Evolutionary conservation across 2,329 filamentous ascomycete genomes (phyloP), one percentile per base, ranked within the genome.

Genomic region (Neonectria punicea): DNA sequence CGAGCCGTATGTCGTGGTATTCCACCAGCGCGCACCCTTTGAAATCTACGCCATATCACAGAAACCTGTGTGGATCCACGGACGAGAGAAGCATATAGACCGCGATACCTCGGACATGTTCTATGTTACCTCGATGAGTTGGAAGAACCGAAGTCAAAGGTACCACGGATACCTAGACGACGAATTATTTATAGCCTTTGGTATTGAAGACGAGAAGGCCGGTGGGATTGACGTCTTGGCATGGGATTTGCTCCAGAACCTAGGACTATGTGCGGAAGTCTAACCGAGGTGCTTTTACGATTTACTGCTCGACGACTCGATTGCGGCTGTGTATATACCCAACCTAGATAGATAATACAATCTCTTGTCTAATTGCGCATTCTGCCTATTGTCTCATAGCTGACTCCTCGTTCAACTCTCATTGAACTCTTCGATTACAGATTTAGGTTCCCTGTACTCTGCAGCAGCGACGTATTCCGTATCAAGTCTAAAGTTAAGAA

Each of bases 131-230:
- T 85, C 82, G 0, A 83, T 88, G 34, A 86, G 80, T 64, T 90
- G 87, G 87, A 87, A 84, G 72, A 72, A 66, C 0, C 73, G 74
- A 0, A 80, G 79, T 0, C 76, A 81, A 65, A 82, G 73, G 32
- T 89, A 89, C 66, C 84, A 88, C 69, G 87, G 87, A 0, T 87
- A 83, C 59, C 63, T 85, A 10, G 87, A 89, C 66, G 87, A 89
- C 69, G 80, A 83, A 13, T 18, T 89, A 14, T 84, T 89, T 44
- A 47, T 89, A 3, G 80, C 76, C 0, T 89, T 90, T 72, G 87
- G 87, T 0, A 82, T 88, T 39, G 87, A 89, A 71, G 87, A 89
- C 71, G 67, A 75, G 51, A 76, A 71, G 30, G 76, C 83, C 0
- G 87, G 75, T 0, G 84, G 80, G 0, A 85, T 89, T 18, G 86